Percentiles rank a stretch among this genome's conserved stretches.
Conservation (phyloP, 441 rosid species). For the Aleurites moluccanus region DNA sequence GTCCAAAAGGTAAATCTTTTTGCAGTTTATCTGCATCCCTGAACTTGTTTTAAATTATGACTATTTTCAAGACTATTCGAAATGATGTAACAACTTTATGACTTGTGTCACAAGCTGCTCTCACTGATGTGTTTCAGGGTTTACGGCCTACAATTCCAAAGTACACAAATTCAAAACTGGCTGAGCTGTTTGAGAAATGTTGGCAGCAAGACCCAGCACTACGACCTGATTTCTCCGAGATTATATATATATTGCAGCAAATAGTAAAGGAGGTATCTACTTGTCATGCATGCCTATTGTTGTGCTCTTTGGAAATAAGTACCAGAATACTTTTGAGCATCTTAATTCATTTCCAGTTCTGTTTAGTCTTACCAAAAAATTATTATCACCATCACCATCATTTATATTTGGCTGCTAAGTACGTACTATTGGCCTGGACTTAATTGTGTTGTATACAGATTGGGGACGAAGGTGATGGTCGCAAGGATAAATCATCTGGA, state of each 20-base stretch:
- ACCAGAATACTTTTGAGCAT: background rate
- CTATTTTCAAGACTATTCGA: background rate
- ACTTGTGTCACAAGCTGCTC: background rate
- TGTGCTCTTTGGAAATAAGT: background rate
- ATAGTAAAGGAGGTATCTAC: conserved; percentile 62
- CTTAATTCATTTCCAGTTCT: background rate
- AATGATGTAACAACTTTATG: background rate
- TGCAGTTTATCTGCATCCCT: background rate
- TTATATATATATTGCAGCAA: conserved; percentile 57
- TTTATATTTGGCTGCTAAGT: background rate
- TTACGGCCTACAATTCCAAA: conserved; percentile 81
- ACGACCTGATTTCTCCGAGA: conserved; percentile 81
- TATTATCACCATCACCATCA: background rate
- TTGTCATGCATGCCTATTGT: background rate
- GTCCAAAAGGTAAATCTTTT: conserved; percentile 78
- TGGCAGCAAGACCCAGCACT: conserved; percentile 83
- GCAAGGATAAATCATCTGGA: conserved; percentile 64
- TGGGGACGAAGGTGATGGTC: conserved; percentile 66
- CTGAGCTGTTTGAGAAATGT: conserved; percentile 77
- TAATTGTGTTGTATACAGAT: conserved; percentile 37
- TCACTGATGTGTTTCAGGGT: conserved; percentile 40
- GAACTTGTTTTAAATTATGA: background rate
- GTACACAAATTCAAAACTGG: conserved; percentile 61
- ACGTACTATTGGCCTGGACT: no score
- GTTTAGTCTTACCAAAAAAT: background rate